Evolutionary conservation across 2,329 filamentous ascomycete species (phyloP).

Genomic region (Didymella glomerata): DNA sequence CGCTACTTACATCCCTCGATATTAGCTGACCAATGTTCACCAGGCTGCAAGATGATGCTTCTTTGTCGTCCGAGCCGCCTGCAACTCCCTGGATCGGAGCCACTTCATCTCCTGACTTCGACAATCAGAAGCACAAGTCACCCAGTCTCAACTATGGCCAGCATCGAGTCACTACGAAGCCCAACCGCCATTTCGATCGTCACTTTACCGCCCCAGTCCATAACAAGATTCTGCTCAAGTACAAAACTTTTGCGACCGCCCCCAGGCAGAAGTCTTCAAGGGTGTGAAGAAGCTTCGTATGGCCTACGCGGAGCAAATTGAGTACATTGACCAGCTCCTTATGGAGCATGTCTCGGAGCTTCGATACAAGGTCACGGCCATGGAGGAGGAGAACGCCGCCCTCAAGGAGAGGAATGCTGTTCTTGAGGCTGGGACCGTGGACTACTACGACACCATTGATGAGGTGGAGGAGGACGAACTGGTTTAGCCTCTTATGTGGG

Average conservation of each 20-base stretch:
- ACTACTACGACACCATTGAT: not conserved
- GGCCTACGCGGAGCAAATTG: not conserved
- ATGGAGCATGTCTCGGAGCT: not conserved
- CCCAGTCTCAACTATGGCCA: not conserved
- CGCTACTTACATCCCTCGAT: not conserved
- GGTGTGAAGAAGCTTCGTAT: not conserved
- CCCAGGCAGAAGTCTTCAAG: not conserved
- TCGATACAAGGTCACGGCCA: not conserved
- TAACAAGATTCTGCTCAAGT: not conserved
- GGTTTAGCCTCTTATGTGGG: not conserved
- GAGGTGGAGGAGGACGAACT: not conserved
- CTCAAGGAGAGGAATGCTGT: not conserved
- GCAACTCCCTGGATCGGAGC: not conserved
- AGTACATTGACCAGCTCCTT: not conserved
- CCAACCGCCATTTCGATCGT: not conserved
- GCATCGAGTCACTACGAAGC: not conserved
- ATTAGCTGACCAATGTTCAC: not conserved
- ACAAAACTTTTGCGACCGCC: not conserved
- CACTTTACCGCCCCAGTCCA: not conserved
- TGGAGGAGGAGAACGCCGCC: not conserved
- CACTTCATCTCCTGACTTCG: not conserved
- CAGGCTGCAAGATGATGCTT: not conserved
- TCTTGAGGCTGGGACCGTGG: not conserved
- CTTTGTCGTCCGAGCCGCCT: not conserved
- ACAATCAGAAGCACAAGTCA: not conserved